Percentiles rank a stretch among this genome's conserved stretches.
phyloP scores from a whole-genome alignment of 1,139 yeast genomes.

The Yamadazyma taylorii region DNA sequence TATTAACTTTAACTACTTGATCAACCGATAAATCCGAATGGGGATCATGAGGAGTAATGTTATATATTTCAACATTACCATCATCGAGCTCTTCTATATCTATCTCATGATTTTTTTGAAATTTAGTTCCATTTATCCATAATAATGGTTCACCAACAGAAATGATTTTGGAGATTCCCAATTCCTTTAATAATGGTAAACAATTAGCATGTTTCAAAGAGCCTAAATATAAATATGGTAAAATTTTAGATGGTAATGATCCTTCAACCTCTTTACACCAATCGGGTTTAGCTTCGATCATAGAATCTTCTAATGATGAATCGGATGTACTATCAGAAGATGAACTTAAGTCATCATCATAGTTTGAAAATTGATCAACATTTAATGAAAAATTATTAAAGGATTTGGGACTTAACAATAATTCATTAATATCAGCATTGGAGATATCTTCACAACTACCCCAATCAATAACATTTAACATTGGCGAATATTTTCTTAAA shows the following conservation, averaged over 20 bases:
- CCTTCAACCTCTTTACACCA: slow-evolving; percentile 56
- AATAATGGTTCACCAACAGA: slow-evolving; percentile 85
- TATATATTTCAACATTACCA: slow-evolving; percentile 35
- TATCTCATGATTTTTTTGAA: slow-evolving; percentile 28
- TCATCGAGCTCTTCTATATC: slow-evolving; percentile 23
- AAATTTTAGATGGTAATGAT: slow-evolving; percentile 68
- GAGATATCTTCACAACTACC: slow-evolving; percentile 30
- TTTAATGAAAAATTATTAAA: slow-evolving; percentile 1
- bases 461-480: slow-evolving; percentile 16
- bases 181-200: slow-evolving; percentile 55
- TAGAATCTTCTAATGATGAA: slow-evolving; percentile 7
- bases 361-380: background rate
- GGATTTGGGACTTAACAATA: slow-evolving; percentile 22
- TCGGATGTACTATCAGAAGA: slow-evolving; percentile 4
- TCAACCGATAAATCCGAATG: slow-evolving; percentile 18
- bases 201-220: slow-evolving; percentile 81
- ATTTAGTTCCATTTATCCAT: slow-evolving; percentile 49
- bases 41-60: slow-evolving; percentile 21
- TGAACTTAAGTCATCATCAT: slow-evolving; percentile 6
- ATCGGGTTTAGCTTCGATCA: slow-evolving; percentile 13
- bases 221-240: slow-evolving; percentile 86
- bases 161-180: slow-evolving; percentile 74
- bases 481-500: slow-evolving; percentile 57
- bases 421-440: slow-evolving; percentile 33
- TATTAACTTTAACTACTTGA: slow-evolving; percentile 45